phyloP scores from a whole-genome alignment of 2,329 filamentous ascomycete genomes.

The Xylariales sp. region DNA sequence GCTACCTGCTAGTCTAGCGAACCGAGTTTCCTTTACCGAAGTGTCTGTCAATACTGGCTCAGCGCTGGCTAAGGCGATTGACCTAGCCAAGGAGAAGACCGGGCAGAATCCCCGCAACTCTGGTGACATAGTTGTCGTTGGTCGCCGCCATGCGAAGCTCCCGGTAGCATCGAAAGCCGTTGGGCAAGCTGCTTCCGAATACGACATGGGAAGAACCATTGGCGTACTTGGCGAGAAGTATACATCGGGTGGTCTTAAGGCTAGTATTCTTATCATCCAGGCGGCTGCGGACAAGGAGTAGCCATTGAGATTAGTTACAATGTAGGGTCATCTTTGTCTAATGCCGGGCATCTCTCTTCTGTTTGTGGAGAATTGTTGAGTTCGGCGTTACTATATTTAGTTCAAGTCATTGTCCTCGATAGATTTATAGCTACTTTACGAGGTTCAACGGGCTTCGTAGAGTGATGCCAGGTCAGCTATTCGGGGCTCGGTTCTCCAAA shows the following conservation, averaged over 20 bases:
- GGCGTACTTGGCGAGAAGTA: slow-evolving; percentile 57
- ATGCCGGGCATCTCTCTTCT: too few relatives aligned
- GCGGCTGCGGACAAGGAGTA: slow-evolving; percentile 32
- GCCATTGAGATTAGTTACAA: too few relatives aligned
- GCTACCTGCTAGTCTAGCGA: slow-evolving; percentile 25
- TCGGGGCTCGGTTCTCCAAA: too few relatives aligned
- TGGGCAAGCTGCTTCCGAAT: slow-evolving; percentile 19
- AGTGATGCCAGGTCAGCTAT: too few relatives aligned
- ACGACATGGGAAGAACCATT: slow-evolving; percentile 47
- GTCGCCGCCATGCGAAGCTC: slow-evolving; percentile 42
- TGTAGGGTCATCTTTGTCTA: too few relatives aligned
- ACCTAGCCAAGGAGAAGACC: slow-evolving; percentile 54
- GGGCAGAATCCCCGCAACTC: slow-evolving; percentile 59
- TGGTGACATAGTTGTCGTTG: slow-evolving; percentile 67
- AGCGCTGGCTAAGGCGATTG: slow-evolving; percentile 41
- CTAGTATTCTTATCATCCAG: slow-evolving; percentile 68
- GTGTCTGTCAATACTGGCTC: slow-evolving; percentile 36
- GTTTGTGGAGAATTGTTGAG: too few relatives aligned
- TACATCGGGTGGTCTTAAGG: slow-evolving; percentile 53
- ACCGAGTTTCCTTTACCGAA: slow-evolving; percentile 43
- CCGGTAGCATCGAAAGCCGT: slow-evolving; percentile 16
- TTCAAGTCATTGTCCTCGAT: too few relatives aligned
- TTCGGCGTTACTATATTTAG: too few relatives aligned
- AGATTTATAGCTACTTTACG: too few relatives aligned
- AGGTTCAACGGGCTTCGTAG: too few relatives aligned